phyloP scores from a whole-genome alignment of 768 basidiomycete genomes.

The Mycena vulgaris region DNA sequence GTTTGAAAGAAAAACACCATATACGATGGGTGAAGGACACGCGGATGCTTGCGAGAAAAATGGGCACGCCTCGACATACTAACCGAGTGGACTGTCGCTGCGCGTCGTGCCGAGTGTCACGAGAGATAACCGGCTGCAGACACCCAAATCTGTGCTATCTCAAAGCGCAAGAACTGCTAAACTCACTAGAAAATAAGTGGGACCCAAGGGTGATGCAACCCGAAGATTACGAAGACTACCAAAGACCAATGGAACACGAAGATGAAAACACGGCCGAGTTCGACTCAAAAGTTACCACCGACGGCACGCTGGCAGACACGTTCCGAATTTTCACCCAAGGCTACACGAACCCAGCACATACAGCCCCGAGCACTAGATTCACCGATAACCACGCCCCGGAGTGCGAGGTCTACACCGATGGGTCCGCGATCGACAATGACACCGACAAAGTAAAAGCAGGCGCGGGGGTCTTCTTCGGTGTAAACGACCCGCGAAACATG shows the following conservation, averaged over 20 bases:
- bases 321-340: constrained; percentile 22
- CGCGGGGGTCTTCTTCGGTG: too few species aligned
- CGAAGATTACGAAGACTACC: constrained; percentile 11
- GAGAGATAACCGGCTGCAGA: neutral
- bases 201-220: constrained; percentile 15
- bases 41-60: neutral
- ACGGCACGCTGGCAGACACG: constrained; percentile 9
- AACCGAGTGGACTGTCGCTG: neutral
- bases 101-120: neutral
- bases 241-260: constrained; percentile 1
- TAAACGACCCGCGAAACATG: too few species aligned
- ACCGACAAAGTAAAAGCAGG: too few species aligned
- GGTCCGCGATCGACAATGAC: too few species aligned
- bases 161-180: neutral
- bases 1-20: constrained; percentile 19
- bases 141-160: constrained; percentile 14
- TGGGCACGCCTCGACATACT: neutral
- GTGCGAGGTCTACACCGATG: too few species aligned
- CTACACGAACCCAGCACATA: neutral
- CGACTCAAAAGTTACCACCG: constrained; percentile 14
- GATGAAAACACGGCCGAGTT: neutral
- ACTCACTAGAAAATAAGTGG: constrained; percentile 22
- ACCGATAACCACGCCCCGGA: too few species aligned
- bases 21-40: neutral
- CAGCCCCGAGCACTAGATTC: neutral